phyloP scores from a whole-genome alignment of 768 basidiomycete genomes.

The Lactarius quietus region DNA sequence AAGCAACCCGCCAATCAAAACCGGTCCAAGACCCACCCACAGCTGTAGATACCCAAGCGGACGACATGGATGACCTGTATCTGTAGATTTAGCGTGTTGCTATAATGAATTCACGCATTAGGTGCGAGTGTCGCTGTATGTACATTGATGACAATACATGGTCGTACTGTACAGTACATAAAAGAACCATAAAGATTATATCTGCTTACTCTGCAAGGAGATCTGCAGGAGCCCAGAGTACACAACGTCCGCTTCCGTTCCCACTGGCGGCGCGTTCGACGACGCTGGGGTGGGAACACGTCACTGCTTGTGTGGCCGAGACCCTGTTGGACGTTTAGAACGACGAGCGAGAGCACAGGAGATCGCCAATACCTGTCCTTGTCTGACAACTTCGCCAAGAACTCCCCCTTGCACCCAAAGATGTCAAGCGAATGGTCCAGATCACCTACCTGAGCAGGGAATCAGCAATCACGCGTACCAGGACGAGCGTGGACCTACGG shows the following conservation, averaged over 20 bases:
- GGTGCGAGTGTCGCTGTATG: not conserved
- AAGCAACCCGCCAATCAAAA: slow-evolving; percentile 3
- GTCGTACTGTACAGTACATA: too few relatives aligned
- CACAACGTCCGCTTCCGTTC: slow-evolving; percentile 75
- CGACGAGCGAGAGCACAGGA: not conserved
- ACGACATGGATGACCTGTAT: slow-evolving; percentile 64
- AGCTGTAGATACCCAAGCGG: slow-evolving; percentile 9
- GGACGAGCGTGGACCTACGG: slow-evolving; percentile 42
- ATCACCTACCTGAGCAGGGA: slow-evolving; percentile 56
- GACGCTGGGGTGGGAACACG: slow-evolving; percentile 74
- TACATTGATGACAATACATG: not conserved
- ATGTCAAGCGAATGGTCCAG: slow-evolving; percentile 79
- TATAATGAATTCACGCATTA: not conserved
- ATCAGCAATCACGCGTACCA: not conserved
- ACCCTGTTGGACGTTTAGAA: slow-evolving; percentile 44
- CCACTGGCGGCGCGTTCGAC: slow-evolving; percentile 74
- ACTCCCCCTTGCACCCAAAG: slow-evolving; percentile 72
- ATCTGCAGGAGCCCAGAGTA: slow-evolving; percentile 66
- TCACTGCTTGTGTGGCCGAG: slow-evolving; percentile 86
- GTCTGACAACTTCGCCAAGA: slow-evolving; percentile 52
- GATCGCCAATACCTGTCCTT: slow-evolving; percentile 51
- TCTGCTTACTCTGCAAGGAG: not conserved
- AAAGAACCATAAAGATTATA: not conserved
- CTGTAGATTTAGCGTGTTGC: slow-evolving; percentile 26
- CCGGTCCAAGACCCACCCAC: not conserved